Evolutionary conservation across 768 basidiomycete genomes (phyloP).

Genomic region (Phallus indusiatus): DNA sequence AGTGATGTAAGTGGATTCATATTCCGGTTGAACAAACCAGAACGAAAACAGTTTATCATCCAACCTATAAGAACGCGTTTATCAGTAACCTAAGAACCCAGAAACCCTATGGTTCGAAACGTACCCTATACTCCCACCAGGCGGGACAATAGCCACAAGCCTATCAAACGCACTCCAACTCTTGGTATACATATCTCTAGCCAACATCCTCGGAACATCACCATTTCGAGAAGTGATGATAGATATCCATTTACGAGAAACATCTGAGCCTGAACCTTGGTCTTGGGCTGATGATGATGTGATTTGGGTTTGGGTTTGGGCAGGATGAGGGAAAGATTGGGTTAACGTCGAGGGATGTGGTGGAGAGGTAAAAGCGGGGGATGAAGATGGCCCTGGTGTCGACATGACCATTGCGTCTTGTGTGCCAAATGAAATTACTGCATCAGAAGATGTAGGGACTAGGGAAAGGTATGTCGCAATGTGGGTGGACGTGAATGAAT

Average conservation of each 20-base stretch:
- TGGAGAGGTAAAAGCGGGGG: conserved; percentile 49
- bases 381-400: conserved; percentile 31
- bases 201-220: conserved; percentile 74
- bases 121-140: conserved; percentile 81
- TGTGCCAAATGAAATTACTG: conserved; percentile 70
- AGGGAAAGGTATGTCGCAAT: conserved; percentile 72
- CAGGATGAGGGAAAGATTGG: too few relatives aligned
- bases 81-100: too few relatives aligned
- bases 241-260: conserved; percentile 66
- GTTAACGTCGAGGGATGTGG: conserved; percentile 68
- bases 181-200: conserved; percentile 87
- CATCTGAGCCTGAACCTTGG: conserved; percentile 67
- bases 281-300: too few relatives aligned
- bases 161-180: conserved; percentile 90
- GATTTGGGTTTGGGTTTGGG: too few relatives aligned
- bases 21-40: conserved; percentile 75
- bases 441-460: conserved; percentile 61
- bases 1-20: too few relatives aligned
- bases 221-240: conserved; percentile 71
- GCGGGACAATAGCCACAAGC: conserved; percentile 81
- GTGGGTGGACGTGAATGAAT: conserved; percentile 70
- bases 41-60: conserved; percentile 89
- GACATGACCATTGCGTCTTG: conserved; percentile 73
- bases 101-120: too few relatives aligned
- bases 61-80: conserved; percentile 44